These are phyloP conservation scores for Heterobasidion irregulare DNA, from an alignment of 1,284 basidiomycete species.

Conservation along the genomic window DNA sequence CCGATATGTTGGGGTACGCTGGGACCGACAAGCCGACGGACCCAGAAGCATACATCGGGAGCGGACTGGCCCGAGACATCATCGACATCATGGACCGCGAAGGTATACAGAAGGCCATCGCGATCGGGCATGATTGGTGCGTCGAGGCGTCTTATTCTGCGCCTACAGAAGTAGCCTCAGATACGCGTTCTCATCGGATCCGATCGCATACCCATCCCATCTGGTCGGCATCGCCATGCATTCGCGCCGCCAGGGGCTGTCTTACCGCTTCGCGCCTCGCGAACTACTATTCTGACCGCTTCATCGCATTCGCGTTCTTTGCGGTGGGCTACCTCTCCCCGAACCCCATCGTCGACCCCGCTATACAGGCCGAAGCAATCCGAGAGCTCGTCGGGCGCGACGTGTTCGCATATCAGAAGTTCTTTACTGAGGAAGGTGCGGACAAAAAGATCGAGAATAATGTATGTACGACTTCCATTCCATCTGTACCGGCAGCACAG, in stretches of 20 bases:
- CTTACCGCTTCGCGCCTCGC: slow-evolving; percentile 26
- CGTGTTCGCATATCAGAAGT: slow-evolving; percentile 30
- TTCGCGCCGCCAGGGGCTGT: slow-evolving; percentile 25
- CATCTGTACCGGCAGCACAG: background rate
- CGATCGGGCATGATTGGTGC: slow-evolving; percentile 43
- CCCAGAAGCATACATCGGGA: slow-evolving; percentile 27
- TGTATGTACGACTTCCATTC: slow-evolving; percentile 17
- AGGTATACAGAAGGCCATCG: slow-evolving; percentile 26
- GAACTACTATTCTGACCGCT: slow-evolving; percentile 28
- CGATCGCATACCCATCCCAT: background rate
- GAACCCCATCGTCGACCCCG: slow-evolving; percentile 16
- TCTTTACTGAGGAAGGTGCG: slow-evolving; percentile 23
- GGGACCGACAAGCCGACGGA: slow-evolving; percentile 40
- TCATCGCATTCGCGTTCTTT: slow-evolving; percentile 33
- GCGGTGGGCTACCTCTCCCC: slow-evolving; percentile 29
- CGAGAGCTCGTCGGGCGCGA: slow-evolving; percentile 22
- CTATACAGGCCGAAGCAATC: slow-evolving; percentile 15
- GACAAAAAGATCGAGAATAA: slow-evolving; percentile 22
- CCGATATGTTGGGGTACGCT: slow-evolving; percentile 47
- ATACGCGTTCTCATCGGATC: no score
- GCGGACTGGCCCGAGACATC: slow-evolving; percentile 32
- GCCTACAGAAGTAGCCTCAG: no score
- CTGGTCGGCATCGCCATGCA: background rate
- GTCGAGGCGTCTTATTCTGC: slow-evolving; percentile 5
- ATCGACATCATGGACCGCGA: slow-evolving; percentile 36